phyloP scores from a whole-genome alignment of 768 basidiomycete genomes.

The Auriscalpium vulgare region DNA sequence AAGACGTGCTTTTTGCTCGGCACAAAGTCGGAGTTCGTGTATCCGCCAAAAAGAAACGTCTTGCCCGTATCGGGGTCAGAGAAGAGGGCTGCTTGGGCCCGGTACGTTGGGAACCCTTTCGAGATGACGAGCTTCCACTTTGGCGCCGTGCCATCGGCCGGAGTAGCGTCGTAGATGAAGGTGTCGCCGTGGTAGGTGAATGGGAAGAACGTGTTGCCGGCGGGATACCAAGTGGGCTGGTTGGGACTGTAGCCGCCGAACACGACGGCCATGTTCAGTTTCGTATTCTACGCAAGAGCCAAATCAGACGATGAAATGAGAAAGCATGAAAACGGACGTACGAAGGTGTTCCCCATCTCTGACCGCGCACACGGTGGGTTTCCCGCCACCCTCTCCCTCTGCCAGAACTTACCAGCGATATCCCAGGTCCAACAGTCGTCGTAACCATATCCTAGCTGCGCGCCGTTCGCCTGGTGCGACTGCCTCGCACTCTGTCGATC shows the following conservation, averaged over 20 bases:
- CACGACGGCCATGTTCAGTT: conserved; percentile 25
- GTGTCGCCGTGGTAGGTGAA: conserved; percentile 32
- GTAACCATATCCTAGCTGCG: conserved; percentile 15
- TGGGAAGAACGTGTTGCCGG: conserved; percentile 9
- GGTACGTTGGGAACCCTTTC: conserved; percentile 31
- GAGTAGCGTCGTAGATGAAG: conserved; percentile 22
- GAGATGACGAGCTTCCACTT: conserved; percentile 30
- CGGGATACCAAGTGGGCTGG: neutral
- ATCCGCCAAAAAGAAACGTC: conserved; percentile 28
- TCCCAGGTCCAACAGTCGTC: conserved; percentile 28
- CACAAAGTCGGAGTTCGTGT: conserved; percentile 28
- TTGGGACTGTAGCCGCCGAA: conserved; percentile 30
- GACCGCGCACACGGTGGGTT: conserved; percentile 24
- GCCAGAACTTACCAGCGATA: conserved; percentile 21
- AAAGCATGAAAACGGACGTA: neutral
- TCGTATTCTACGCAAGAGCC: conserved; percentile 20
- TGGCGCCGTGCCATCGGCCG: neutral
- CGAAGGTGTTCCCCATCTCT: conserved; percentile 17
- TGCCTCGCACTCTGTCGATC: conserved; percentile 22
- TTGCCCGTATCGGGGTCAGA: conserved; percentile 26
- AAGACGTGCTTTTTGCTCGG: conserved; percentile 16
- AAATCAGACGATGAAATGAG: neutral
- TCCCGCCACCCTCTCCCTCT: conserved; percentile 22
- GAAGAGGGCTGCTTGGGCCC: conserved; percentile 23
- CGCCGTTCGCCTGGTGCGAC: conserved; percentile 17